Evolutionary conservation across 805 yeast genomes (phyloP).

Genomic region (Yamadazyma tumulicola): DNA sequence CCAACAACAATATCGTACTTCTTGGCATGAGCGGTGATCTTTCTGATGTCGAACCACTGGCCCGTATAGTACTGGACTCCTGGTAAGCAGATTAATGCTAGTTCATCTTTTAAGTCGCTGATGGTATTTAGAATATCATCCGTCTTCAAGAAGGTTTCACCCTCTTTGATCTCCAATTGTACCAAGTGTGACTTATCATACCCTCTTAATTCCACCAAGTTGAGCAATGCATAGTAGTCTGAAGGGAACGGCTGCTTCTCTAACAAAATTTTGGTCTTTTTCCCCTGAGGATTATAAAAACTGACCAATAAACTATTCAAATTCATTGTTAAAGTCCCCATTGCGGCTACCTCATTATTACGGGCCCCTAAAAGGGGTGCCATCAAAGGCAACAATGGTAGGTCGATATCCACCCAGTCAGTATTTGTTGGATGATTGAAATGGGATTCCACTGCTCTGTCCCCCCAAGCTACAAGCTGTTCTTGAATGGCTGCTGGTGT

Average conservation of each 20-base stretch:
- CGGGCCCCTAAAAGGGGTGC: slow-evolving; percentile 77
- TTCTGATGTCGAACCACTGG: slow-evolving; percentile 71
- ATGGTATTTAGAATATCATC: slow-evolving; percentile 59
- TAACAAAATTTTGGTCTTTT: slow-evolving; percentile 66
- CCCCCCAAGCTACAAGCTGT: slow-evolving; percentile 82
- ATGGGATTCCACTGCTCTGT: slow-evolving; percentile 81
- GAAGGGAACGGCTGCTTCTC: slow-evolving; percentile 91
- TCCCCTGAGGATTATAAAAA: slow-evolving; percentile 66
- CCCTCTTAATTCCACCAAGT: slow-evolving; percentile 64
- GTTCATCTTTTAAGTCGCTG: slow-evolving; percentile 50
- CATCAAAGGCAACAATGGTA: slow-evolving; percentile 65
- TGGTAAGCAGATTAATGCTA: slow-evolving; percentile 76
- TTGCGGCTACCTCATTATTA: slow-evolving; percentile 75
- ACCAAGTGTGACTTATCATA: slow-evolving; percentile 53
- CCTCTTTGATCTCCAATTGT: slow-evolving; percentile 58
- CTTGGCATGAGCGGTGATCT: slow-evolving; percentile 66
- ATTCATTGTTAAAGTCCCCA: slow-evolving; percentile 84
- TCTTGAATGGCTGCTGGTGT: slow-evolving; percentile 54
- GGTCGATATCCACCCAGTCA: slow-evolving; percentile 79
- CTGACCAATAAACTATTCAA: slow-evolving; percentile 69
- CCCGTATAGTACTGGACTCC: slow-evolving; percentile 94
- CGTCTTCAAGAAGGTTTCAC: slow-evolving; percentile 55
- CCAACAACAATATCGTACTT: slow-evolving; percentile 58
- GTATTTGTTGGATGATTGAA: slow-evolving; percentile 57
- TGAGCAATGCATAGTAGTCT: slow-evolving; percentile 80